These are phyloP conservation scores for Mycena olivaceomarginata DNA, from an alignment of 768 basidiomycete genomes.

Conservation along the genomic window DNA sequence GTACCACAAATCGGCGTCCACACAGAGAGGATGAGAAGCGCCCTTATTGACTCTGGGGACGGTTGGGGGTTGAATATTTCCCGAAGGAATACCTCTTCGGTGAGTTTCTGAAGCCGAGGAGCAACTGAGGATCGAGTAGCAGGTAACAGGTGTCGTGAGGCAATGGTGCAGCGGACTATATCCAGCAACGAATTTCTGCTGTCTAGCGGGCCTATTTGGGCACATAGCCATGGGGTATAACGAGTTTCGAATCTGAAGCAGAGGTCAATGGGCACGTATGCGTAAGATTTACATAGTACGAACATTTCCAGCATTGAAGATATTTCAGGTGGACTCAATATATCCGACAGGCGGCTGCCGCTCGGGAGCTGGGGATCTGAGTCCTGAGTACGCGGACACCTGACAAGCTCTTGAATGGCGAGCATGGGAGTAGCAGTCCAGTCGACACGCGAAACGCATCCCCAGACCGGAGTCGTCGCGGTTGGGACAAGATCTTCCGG, in stretches of 20 bases:
- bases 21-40: slow-evolving; percentile 63
- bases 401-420: slow-evolving; percentile 64
- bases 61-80: slow-evolving; percentile 66
- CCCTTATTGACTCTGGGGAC: slow-evolving; percentile 62
- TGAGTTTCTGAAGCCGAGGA: slow-evolving; percentile 63
- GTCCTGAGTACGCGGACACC: slow-evolving; percentile 46
- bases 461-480: slow-evolving; percentile 62
- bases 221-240: slow-evolving; percentile 65
- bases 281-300: slow-evolving; percentile 30
- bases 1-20: slow-evolving; percentile 64
- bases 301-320: slow-evolving; percentile 62
- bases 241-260: slow-evolving; percentile 62
- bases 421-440: slow-evolving; percentile 68
- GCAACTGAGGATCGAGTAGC: slow-evolving; percentile 56
- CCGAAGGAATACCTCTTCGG: slow-evolving; percentile 61
- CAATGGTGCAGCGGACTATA: slow-evolving; percentile 67
- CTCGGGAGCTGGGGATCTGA: slow-evolving; percentile 30
- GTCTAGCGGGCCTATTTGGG: slow-evolving; percentile 56
- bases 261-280: neutral
- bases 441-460: slow-evolving; percentile 59
- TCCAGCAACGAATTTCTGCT: slow-evolving; percentile 58
- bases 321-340: slow-evolving; percentile 59
- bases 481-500: slow-evolving; percentile 59
- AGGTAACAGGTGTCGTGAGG: slow-evolving; percentile 64
- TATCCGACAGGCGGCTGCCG: slow-evolving; percentile 45